A percentile compares a stretch with the other conserved stretches of the same genome.
phyloP scores from a whole-genome alignment of 108 stramenopile species.

The Nannochloropsis oceanica region DNA sequence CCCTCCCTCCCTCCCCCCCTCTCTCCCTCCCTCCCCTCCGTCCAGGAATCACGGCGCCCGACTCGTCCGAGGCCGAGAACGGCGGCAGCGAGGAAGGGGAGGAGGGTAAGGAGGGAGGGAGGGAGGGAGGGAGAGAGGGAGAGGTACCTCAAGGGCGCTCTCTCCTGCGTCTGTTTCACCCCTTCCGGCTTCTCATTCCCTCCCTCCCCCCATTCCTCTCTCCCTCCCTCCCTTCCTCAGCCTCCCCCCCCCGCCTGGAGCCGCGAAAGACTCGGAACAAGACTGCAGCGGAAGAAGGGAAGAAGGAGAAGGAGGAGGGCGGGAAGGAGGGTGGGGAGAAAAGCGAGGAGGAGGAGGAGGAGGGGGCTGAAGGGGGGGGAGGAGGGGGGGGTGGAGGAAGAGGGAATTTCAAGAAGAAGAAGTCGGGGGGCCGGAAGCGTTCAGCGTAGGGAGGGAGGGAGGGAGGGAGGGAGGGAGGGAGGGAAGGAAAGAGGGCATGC shows the following conservation, averaged over 20 bases:
- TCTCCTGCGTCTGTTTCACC: slow-evolving; percentile 83
- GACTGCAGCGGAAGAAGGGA: no score
- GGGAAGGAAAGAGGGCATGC: background rate
- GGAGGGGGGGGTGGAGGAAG: background rate
- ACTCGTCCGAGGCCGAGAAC: slow-evolving; percentile 37
- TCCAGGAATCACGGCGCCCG: slow-evolving; percentile 83
- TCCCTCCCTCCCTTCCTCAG: slow-evolving; percentile 83
- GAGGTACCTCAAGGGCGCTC: slow-evolving; percentile 91
- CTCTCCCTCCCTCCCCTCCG: slow-evolving; percentile 73
- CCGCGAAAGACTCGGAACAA: no score
- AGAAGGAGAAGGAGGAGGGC: no score
- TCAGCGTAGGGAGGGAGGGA: background rate
- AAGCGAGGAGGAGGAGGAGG: no score
- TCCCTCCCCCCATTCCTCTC: slow-evolving; percentile 77
- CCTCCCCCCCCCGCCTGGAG: no score
- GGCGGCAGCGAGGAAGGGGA: background rate
- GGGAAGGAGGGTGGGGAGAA: no score
- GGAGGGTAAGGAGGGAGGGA: background rate
- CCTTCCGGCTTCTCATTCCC: slow-evolving; percentile 87
- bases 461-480: background rate
- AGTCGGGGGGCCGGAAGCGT: background rate
- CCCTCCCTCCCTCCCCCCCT: slow-evolving; percentile 81
- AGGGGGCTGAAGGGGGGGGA: no score
- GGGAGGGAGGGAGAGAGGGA: background rate
- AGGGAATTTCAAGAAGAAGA: background rate